These are phyloP conservation scores for Lactifluus pinguis DNA, from an alignment of 768 basidiomycete genomes.

Conservation along the genomic window DNA sequence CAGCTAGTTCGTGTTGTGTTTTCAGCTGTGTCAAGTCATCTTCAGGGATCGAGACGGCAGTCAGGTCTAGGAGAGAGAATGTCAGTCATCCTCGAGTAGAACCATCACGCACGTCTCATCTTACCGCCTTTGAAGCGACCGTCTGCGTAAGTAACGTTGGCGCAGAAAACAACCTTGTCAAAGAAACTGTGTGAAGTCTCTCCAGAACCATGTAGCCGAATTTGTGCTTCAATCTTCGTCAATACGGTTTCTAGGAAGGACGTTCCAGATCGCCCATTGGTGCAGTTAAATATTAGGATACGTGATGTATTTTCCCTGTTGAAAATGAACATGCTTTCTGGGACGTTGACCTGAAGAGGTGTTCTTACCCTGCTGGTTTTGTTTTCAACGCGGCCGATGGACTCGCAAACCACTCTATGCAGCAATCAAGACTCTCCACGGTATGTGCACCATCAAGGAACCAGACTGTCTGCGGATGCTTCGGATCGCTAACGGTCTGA, in stretches of 20 bases:
- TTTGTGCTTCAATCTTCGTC: conserved; percentile 39
- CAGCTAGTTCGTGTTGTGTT: conserved; percentile 67
- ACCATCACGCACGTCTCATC: conserved; percentile 19
- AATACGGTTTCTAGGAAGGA: conserved; percentile 58
- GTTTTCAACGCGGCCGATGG: conserved; percentile 42
- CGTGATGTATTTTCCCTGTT: conserved; percentile 32
- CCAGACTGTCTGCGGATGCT: conserved; percentile 53
- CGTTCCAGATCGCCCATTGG: conserved; percentile 75
- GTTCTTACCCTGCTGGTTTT: conserved; percentile 11
- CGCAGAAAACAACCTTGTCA: conserved; percentile 86
- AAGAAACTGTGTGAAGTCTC: conserved; percentile 48
- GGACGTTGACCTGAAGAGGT: background rate
- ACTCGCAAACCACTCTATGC: conserved; percentile 80
- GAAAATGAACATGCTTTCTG: background rate
- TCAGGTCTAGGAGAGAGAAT: conserved; percentile 52
- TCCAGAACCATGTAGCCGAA: conserved; percentile 32
- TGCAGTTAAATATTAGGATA: conserved; percentile 91
- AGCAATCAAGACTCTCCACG: conserved; percentile 77
- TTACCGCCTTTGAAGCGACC: conserved; percentile 87
- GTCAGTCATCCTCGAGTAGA: background rate
- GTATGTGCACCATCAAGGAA: conserved; percentile 96
- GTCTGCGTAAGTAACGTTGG: conserved; percentile 89
- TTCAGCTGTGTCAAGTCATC: conserved; percentile 57
- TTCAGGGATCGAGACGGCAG: conserved; percentile 53
- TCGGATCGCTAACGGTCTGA: conserved; percentile 67